Conservation (phyloP, 345 rosid species). For the Eucalyptus marginata region DNA sequence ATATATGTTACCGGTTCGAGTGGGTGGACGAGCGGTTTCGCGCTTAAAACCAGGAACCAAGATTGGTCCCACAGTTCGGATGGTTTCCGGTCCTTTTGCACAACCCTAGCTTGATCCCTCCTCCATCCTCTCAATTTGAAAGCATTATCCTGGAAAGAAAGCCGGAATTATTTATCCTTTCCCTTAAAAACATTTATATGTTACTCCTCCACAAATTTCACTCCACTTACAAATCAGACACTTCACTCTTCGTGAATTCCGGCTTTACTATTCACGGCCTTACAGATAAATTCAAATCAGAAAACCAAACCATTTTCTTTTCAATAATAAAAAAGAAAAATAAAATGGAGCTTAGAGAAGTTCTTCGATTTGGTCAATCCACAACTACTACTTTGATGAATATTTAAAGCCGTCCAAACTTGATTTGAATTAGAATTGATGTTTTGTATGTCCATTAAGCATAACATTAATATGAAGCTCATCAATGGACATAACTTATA, state of each 20-base stretch:
- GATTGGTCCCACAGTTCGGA: fast-evolving
- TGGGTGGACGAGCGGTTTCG: too few relatives aligned
- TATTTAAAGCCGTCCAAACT: background rate
- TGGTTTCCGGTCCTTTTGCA: too few relatives aligned
- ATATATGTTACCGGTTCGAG: too few relatives aligned
- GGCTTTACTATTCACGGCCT: background rate
- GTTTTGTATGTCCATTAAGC: background rate
- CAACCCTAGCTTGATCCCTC: too few relatives aligned
- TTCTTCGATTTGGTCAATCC: background rate
- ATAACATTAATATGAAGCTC: background rate
- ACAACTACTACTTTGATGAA: background rate
- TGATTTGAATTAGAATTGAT: background rate
- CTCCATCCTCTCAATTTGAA: background rate
- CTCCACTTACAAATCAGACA: background rate
- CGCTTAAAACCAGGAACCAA: too few relatives aligned
- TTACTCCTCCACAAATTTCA: background rate
- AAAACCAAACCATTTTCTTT: background rate
- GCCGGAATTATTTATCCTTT: background rate
- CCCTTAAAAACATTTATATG: background rate
- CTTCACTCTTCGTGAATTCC: background rate
- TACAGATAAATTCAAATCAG: background rate
- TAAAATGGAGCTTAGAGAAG: background rate
- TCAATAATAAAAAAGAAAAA: background rate
- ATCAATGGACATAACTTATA: background rate
- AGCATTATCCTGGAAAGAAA: background rate